Evolutionary conservation across 2,329 filamentous ascomycete genomes (phyloP).

Genomic region (Fusarium sp.): DNA sequence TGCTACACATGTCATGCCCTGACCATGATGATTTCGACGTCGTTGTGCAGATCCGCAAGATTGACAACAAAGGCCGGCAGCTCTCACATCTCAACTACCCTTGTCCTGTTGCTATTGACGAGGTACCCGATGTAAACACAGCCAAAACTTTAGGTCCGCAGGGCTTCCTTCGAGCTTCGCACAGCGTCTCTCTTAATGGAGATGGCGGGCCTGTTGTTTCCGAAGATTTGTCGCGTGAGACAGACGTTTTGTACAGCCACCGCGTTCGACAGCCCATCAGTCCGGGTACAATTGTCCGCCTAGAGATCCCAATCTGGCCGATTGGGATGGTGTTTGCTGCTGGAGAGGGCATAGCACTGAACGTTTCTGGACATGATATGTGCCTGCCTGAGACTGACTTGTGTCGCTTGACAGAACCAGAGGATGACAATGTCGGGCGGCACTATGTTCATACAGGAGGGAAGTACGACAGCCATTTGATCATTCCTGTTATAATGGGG

Average conservation of each 20-base stretch:
- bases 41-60: constrained; percentile 46
- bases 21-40: constrained; percentile 56
- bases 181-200: fast-evolving
- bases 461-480: neutral
- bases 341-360: neutral
- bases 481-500: neutral
- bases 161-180: neutral
- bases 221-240: neutral
- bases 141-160: neutral
- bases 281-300: neutral
- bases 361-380: neutral
- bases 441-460: neutral
- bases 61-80: neutral
- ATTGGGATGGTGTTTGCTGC: neutral
- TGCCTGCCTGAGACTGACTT: neutral
- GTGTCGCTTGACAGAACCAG: neutral
- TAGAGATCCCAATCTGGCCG: neutral
- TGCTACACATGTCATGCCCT: constrained; percentile 15
- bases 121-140: neutral
- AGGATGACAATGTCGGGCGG: neutral
- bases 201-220: neutral
- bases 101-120: neutral
- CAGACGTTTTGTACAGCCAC: neutral
- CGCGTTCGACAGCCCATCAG: neutral
- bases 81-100: neutral